phyloP scores from a whole-genome alignment of 306 rosid genomes.

The Cicer chorassanicum region DNA sequence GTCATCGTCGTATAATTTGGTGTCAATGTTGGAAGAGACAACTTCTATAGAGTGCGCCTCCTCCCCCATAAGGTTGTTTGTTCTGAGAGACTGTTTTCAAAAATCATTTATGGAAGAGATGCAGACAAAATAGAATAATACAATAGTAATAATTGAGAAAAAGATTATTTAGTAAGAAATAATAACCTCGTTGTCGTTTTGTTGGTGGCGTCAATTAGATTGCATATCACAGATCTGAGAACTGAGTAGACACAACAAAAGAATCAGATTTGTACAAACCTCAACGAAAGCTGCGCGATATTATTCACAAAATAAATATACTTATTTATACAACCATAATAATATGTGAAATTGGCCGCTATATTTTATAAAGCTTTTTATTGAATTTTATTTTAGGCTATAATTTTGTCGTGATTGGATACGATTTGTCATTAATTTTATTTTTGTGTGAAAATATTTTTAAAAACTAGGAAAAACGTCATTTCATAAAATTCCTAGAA shows the following conservation, averaged over 20 bases:
- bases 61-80: neutral
- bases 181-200: neutral
- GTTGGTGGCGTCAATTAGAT: neutral
- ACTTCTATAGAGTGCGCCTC: slow-evolving; percentile 31
- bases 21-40: neutral
- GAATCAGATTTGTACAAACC: neutral
- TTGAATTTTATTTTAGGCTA: too few relatives aligned
- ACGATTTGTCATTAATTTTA: too few relatives aligned
- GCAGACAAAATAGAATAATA: neutral
- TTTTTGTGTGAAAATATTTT: too few relatives aligned
- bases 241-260: neutral
- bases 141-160: too few relatives aligned
- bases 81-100: too few relatives aligned
- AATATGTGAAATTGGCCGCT: neutral
- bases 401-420: too few relatives aligned
- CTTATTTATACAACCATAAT: neutral
- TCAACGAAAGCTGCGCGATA: neutral
- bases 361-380: neutral
- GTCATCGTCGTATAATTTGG: slow-evolving; percentile 52
- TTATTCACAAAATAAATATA: neutral
- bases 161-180: neutral
- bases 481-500: too few relatives aligned
- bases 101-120: neutral
- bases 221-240: slow-evolving; percentile 7
- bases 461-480: too few relatives aligned